phyloP scores from a whole-genome alignment of 177 flowering plant genomes.

The Vitis hybrid region DNA sequence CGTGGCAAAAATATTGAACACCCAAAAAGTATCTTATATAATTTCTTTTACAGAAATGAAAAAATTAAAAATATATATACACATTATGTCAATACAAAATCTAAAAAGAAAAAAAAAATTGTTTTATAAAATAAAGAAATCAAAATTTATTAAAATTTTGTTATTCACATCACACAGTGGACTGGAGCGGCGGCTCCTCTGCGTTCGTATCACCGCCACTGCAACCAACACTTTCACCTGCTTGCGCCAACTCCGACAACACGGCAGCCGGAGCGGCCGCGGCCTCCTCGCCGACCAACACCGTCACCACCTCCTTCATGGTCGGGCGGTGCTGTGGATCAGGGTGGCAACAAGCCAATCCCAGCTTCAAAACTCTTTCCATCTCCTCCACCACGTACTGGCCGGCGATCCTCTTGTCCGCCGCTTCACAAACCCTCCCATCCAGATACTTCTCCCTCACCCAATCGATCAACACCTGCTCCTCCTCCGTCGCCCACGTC shows the following conservation, averaged over 20 bases:
- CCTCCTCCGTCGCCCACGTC: constrained; percentile 35
- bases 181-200: constrained; percentile 9
- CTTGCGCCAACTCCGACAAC: constrained; percentile 24
- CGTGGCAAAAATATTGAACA: no score
- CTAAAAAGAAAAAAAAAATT: neutral
- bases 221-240: neutral
- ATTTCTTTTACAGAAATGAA: no score
- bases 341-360: constrained; percentile 70
- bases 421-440: constrained; percentile 46
- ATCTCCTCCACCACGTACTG: constrained; percentile 45
- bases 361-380: constrained; percentile 55
- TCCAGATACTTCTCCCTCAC: constrained; percentile 44
- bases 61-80: no score
- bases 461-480: constrained; percentile 52
- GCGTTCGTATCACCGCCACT: neutral
- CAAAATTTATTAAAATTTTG: neutral
- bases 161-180: neutral
- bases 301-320: constrained; percentile 55
- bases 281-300: constrained; percentile 43
- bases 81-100: no score
- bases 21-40: no score
- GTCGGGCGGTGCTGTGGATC: constrained; percentile 50
- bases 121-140: neutral
- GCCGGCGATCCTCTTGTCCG: constrained; percentile 40
- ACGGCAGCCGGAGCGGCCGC: constrained; percentile 37